Conservation (phyloP, 306 rosid species). For the Corylus heterophylla region DNA sequence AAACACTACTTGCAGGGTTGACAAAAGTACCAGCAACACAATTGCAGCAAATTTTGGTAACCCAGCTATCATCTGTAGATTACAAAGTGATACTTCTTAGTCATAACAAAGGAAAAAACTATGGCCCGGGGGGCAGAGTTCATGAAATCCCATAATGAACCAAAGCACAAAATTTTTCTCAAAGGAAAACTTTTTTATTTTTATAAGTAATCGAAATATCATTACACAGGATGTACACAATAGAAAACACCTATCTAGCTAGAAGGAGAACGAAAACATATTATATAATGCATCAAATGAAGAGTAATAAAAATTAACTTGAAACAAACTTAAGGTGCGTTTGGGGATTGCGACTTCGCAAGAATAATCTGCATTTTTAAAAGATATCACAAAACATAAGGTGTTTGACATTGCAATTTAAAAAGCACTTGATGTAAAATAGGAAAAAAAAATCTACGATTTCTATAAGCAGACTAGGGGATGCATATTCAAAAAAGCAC, state of each 20-base stretch:
- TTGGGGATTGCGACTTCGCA: no score
- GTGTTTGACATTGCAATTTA: no score
- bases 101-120: neutral
- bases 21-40: slow-evolving; percentile 31
- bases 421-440: no score
- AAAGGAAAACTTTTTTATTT: no score
- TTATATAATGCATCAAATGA: neutral
- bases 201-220: no score
- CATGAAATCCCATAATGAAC: neutral
- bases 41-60: slow-evolving; percentile 24
- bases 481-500: no score
- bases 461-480: no score
- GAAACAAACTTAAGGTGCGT: neutral
- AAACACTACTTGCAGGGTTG: slow-evolving; percentile 34
- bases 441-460: no score
- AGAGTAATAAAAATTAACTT: neutral
- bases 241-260: no score
- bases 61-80: slow-evolving; percentile 44
- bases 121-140: neutral
- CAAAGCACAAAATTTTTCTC: neutral
- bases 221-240: no score
- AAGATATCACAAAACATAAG: no score
- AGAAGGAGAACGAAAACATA: neutral
- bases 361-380: no score
- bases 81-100: neutral